Conservation (phyloP, 805 yeast species). For the Ascoidea asiatica region DNA sequence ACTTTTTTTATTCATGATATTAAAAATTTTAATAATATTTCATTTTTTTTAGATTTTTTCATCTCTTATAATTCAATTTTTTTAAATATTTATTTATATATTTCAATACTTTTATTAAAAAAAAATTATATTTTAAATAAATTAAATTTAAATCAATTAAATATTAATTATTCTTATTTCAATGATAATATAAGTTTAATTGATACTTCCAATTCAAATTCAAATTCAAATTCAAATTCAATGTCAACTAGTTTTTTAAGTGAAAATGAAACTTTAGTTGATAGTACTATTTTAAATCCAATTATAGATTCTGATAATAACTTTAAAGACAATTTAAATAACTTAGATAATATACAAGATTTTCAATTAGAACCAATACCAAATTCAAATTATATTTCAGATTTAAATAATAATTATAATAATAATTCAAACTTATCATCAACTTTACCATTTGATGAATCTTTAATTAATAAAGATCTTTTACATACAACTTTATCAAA, state of each 20-base stretch:
- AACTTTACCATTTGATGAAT: constrained; percentile 13
- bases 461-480: constrained; percentile 22
- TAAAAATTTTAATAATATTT: constrained; percentile 31
- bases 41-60: constrained; percentile 56
- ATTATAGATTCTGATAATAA: too few species aligned
- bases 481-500: constrained; percentile 26
- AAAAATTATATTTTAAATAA: constrained; percentile 28
- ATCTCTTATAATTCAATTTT: constrained; percentile 42
- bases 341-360: background rate
- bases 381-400: background rate
- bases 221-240: background rate
- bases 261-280: constrained; percentile 7
- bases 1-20: constrained; percentile 72
- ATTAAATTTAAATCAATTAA: constrained; percentile 24
- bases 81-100: constrained; percentile 47
- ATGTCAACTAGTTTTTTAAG: constrained; percentile 3
- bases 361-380: background rate
- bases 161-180: constrained; percentile 25
- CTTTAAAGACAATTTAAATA: background rate
- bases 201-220: background rate
- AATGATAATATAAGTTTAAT: constrained; percentile 8
- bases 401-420: too few species aligned
- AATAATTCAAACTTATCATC: background rate
- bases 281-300: constrained; percentile 1
- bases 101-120: constrained; percentile 32